These are phyloP conservation scores for Sclerotinia subarctica DNA, from an alignment of 2,329 filamentous ascomycete species.

Conservation along the genomic window DNA sequence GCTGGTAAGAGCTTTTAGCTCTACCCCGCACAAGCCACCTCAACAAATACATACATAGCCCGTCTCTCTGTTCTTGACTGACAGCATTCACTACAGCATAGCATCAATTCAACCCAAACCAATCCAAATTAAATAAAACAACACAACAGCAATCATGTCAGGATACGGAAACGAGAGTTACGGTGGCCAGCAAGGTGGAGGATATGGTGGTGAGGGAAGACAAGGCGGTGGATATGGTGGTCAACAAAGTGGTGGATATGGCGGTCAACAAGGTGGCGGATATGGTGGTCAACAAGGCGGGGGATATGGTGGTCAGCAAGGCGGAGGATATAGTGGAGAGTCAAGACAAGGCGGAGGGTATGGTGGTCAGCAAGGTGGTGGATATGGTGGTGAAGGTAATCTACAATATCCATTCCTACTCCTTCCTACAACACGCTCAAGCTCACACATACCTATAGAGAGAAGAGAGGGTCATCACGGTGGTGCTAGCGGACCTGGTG, in stretches of 20 bases:
- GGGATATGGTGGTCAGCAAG: slow-evolving; percentile 17
- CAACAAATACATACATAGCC: not conserved
- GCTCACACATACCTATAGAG: not conserved
- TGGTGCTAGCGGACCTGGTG: slow-evolving; percentile 23
- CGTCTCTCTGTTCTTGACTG: not conserved
- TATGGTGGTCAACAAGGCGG: slow-evolving; percentile 14
- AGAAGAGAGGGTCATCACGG: slow-evolving; percentile 13
- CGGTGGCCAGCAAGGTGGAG: slow-evolving; percentile 16
- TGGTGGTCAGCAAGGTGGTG: slow-evolving; percentile 18
- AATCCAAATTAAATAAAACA: not conserved
- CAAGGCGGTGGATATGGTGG: slow-evolving; percentile 17
- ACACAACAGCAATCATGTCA: slow-evolving; percentile 21
- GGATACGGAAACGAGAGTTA: slow-evolving; percentile 23
- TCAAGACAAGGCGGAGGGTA: slow-evolving; percentile 14
- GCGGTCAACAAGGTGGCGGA: slow-evolving; percentile 15
- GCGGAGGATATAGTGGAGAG: slow-evolving; percentile 20
- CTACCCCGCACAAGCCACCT: slow-evolving; percentile 13
- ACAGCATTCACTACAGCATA: not conserved
- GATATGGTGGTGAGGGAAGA: slow-evolving; percentile 20
- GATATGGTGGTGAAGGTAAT: slow-evolving; percentile 17
- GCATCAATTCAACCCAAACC: not conserved
- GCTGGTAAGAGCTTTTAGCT: not conserved
- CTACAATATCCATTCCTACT: not conserved
- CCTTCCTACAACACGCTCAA: not conserved
- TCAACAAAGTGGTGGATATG: slow-evolving; percentile 16